These are phyloP conservation scores for Glycine latifolia DNA, from an alignment of 306 rosid genomes.

Conservation along the genomic window DNA sequence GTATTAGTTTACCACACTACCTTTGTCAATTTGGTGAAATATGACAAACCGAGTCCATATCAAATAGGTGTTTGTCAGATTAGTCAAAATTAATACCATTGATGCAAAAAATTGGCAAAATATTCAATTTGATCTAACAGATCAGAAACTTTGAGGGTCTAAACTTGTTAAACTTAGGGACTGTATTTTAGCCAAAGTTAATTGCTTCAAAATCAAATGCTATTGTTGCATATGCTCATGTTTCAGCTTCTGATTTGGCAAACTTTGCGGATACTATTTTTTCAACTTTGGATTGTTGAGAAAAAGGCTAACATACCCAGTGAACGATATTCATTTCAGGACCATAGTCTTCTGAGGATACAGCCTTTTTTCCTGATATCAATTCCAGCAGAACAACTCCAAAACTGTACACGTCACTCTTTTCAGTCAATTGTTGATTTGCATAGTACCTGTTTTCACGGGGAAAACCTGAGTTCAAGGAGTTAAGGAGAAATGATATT, in stretches of 20 bases:
- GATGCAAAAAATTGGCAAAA: neutral
- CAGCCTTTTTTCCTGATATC: constrained; percentile 87
- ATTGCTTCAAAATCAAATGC: too few species aligned
- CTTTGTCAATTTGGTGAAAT: neutral
- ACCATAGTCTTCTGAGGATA: constrained; percentile 86
- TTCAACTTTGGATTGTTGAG: constrained; percentile 18
- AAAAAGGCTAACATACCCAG: constrained; percentile 67
- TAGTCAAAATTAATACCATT: neutral
- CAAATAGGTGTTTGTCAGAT: too few species aligned
- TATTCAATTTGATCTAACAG: neutral
- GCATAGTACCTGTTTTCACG: constrained; percentile 81
- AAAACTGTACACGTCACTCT: constrained; percentile 94
- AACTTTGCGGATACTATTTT: neutral
- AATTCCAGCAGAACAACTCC: constrained; percentile 93
- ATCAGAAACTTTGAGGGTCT: neutral
- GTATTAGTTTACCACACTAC: neutral
- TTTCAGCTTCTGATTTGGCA: constrained; percentile 20
- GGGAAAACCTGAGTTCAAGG: constrained; percentile 23
- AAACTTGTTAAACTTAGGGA: too few species aligned
- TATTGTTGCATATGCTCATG: neutral
- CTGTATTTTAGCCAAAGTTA: too few species aligned
- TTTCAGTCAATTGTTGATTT: constrained; percentile 88
- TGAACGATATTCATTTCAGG: constrained; percentile 93
- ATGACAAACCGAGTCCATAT: neutral
- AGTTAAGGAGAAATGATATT: constrained; percentile 32